A percentile compares a stretch with the other conserved stretches of the same genome.
Conservation (phyloP, 1,139 yeast species). For the Saccharomyces pastorianus region DNA sequence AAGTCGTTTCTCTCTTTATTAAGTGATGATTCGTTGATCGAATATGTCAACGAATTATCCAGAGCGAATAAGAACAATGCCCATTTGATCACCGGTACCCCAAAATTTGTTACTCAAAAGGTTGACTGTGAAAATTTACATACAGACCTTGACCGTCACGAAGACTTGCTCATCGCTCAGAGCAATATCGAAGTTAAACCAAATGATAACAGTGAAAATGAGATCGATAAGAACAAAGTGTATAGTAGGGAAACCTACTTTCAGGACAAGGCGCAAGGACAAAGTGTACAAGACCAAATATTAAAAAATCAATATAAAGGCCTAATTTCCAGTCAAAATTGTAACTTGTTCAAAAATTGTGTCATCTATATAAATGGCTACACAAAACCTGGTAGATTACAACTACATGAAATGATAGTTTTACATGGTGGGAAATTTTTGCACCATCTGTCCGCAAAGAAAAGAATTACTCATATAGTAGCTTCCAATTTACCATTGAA, state of each 20-base stretch:
- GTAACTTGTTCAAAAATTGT: conserved; percentile 53
- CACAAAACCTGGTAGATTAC: conserved; percentile 68
- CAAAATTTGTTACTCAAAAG: not conserved
- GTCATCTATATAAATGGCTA: conserved; percentile 75
- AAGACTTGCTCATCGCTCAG: not conserved
- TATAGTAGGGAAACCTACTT: conserved; percentile 46
- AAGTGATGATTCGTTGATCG: conserved; percentile 38
- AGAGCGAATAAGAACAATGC: conserved; percentile 16
- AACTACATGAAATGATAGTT: conserved; percentile 62
- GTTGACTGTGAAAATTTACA: not conserved
- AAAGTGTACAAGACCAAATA: conserved; percentile 55
- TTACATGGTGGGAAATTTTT: conserved; percentile 74
- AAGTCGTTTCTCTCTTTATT: conserved; percentile 29
- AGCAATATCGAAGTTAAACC: not conserved
- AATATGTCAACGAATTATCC: conserved; percentile 35
- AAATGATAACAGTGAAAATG: not conserved
- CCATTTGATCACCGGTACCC: not conserved
- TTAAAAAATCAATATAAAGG: conserved; percentile 44
- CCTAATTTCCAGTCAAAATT: conserved; percentile 27
- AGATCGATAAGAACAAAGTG: conserved; percentile 2
- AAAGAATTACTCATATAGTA: conserved; percentile 74
- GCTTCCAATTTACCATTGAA: conserved; percentile 74
- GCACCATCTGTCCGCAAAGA: conserved; percentile 59
- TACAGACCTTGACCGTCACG: not conserved
- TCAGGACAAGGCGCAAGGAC: conserved; percentile 55